Conservation (phyloP, 2,329 filamentous ascomycete genomes). For the Stemphylium lycopersici region DNA sequence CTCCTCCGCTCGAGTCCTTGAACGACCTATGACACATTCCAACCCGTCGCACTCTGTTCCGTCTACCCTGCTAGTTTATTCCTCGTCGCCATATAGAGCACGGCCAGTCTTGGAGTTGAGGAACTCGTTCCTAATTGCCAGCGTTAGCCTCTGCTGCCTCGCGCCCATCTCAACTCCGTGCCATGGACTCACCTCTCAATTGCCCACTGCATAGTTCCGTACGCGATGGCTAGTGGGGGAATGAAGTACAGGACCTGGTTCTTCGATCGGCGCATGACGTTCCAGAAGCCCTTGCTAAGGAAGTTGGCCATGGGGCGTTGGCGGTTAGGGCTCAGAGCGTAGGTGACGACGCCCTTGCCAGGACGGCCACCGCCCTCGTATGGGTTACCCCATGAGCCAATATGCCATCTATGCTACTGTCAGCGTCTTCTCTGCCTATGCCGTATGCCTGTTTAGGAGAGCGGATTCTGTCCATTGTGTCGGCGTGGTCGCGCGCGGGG, state of each 20-base stretch:
- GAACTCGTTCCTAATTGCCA: conserved; percentile 71
- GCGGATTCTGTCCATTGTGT: conserved; percentile 4
- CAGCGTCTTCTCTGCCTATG: conserved; percentile 14
- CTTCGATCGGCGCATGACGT: conserved; percentile 86
- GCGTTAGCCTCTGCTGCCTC: conserved; percentile 5
- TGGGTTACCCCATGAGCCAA: conserved; percentile 48
- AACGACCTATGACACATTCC: conserved; percentile 2
- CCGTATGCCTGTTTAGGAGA: conserved; percentile 7
- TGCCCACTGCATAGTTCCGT: conserved; percentile 89
- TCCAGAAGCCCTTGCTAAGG: conserved; percentile 86
- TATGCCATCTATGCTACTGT: conserved; percentile 41
- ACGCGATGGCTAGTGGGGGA: conserved; percentile 77
- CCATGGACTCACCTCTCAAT: conserved; percentile 75
- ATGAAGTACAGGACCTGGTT: conserved; percentile 88
- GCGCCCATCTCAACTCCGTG: not conserved
- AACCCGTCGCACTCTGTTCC: conserved; percentile 10
- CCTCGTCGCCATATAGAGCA: conserved; percentile 56
- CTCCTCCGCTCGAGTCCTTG: conserved; percentile 4
- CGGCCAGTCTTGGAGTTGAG: conserved; percentile 80
- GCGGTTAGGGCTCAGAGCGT: conserved; percentile 83
- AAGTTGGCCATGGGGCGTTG: conserved; percentile 85
- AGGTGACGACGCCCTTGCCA: conserved; percentile 69
- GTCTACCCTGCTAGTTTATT: conserved; percentile 13
- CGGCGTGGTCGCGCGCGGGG: not conserved
- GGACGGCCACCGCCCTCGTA: conserved; percentile 50